Base-by-base conservation (phyloP, 2,329 filamentous ascomycete species). In the Colletotrichum neosansevieriae region DNA sequence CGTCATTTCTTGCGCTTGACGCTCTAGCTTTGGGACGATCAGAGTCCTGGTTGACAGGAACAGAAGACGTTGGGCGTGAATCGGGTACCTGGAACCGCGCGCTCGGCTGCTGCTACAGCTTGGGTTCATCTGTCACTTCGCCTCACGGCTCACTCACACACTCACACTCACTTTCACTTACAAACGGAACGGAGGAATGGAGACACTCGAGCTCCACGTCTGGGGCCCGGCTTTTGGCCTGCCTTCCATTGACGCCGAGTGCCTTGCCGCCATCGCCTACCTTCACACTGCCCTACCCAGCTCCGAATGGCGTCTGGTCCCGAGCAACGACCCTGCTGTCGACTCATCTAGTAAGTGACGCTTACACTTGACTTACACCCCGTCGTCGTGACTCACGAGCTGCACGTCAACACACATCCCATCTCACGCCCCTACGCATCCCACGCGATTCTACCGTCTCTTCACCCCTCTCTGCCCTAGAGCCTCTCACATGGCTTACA, bases 181-280 rank as follows among this genome's bases (percentile, higher is more conserved):
- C 47, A 45, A 17, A 17, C 53, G 32, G 17, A 17, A 17, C 53
- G 32, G 17, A 42, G 3, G 9, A n/a, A 68, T 68, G 66, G 54
- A 56, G n/a, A 42, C 88, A 71, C 81, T 94, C 56, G 88, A 95
- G 81, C 88, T 99, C 69, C 92, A 97, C 80, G 87, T 97, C 75
- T 97, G 94, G 91, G 94, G 94, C 57, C 91, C 94, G 62, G 94
- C 93, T 45, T 97, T 97, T 78, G 90, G 90, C 45, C 88, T 98
- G 50, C 91, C 95, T 13, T 98, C 96, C 49, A 92, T 98, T 74
- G 94, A 98, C 75, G 85, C 95, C 51, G 93, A 97, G 83, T 98
- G 94, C 77, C 88, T 97, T 69, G 94, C 94, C 32, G 86, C 91
- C 49, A 89, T 97, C 72, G 89, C 92, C 60, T 94, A 94, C 77